Percentiles rank a stretch among this genome's conserved stretches.
These are phyloP conservation scores for Boletus hoseneyae DNA, from an alignment of 1,284 basidiomycete genomes.

Conservation along the genomic window DNA sequence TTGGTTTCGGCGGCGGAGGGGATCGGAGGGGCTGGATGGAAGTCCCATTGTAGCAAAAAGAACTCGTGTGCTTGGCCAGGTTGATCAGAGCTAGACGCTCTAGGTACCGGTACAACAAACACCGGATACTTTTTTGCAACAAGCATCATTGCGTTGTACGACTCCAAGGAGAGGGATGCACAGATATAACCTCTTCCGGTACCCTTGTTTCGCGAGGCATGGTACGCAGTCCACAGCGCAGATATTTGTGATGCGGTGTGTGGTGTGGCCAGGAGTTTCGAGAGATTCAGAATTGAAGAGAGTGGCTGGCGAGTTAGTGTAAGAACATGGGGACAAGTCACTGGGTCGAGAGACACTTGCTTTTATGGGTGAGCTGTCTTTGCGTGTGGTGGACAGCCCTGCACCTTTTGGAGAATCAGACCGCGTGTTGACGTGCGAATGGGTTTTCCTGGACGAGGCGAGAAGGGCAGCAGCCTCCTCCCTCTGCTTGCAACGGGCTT, in stretches of 20 bases:
- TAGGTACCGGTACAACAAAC: conserved; percentile 79
- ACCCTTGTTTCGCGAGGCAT: conserved; percentile 71
- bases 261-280: conserved; percentile 63
- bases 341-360: conserved; percentile 31
- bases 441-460: conserved; percentile 8
- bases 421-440: background rate
- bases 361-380: conserved; percentile 70
- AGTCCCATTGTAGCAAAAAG: conserved; percentile 84
- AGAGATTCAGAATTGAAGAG: conserved; percentile 74
- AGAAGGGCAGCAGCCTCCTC: conserved; percentile 20
- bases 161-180: conserved; percentile 68
- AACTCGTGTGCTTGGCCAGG: conserved; percentile 66
- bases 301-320: conserved; percentile 56
- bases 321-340: background rate
- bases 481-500: conserved; percentile 33
- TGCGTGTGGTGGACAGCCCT: conserved; percentile 36
- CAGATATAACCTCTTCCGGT: conserved; percentile 81
- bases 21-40: conserved; percentile 65
- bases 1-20: conserved; percentile 39
- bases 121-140: conserved; percentile 64
- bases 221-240: conserved; percentile 87
- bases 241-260: conserved; percentile 74
- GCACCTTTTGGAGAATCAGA: conserved; percentile 1
- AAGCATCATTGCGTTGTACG: conserved; percentile 70
- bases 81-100: conserved; percentile 31